Evolutionary conservation across 2,329 filamentous ascomycete genomes (phyloP), one percentile per base, ranked within the genome.

Genomic region (Sporothrix humicola): DNA sequence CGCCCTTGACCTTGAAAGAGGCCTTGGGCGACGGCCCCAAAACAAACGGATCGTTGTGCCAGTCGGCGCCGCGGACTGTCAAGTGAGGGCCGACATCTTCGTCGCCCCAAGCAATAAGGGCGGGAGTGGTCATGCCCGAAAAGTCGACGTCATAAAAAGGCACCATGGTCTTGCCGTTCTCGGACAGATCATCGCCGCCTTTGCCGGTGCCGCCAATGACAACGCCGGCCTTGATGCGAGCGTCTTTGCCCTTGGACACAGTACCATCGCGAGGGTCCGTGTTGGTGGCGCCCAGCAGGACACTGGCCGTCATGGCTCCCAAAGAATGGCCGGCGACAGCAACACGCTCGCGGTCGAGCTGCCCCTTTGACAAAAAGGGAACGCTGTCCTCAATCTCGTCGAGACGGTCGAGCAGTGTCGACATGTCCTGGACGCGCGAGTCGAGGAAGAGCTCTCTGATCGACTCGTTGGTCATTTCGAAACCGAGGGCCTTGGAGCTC

Each of bases 241-340:
- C 56, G 2, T 84, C 83, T 26, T 63, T 66, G 23, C 76, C 15
- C 46, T 76, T 26, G 2, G 76, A 70, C 0, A 75, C 69, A 0
- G 75, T 48, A 6, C 78, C 78, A 31, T 80, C 76, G 3, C 78
- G 76, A n/a, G 81, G 79, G 69, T 83, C 80, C 0, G 75, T 80
- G 73, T 82, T 82, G 42, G 73, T 77, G 9, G 80, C 79, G 1
- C 83, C 83, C 0, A 84, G 77, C 1, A 83, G 77, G 56, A 82
- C 71, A 12, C 75, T 76, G 1, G 81, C 81, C 0, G 82, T 82
- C 52, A 5, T 1, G 80, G 80, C 1, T 81, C 82, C 61, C 2
- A 82, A 77, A 0, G 83, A 84, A 74, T 85, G 83, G 2, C 83
- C 83, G 2, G 79, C 80, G 1, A 82, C 79, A 3, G 81, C 82